Base-by-base conservation (phyloP, 176 grass and related monocot species). In the Lolium rigidum region DNA sequence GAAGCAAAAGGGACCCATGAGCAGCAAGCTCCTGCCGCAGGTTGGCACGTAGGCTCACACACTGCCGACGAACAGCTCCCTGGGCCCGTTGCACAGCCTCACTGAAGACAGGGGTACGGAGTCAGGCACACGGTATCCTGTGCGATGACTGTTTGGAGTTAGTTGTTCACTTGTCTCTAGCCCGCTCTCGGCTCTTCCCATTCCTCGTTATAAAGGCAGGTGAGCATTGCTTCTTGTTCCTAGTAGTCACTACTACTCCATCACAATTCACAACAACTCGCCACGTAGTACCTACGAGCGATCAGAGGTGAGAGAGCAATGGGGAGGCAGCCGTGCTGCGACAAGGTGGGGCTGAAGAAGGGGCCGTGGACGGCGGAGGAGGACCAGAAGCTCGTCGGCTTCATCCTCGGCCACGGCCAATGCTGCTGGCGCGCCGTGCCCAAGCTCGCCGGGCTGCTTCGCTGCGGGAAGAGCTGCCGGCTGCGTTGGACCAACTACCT, bases 291-390 rank as follows among this genome's bases (percentile, higher is more conserved):
- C 31, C 2, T 2, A 20, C 15, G 16, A 57, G 54, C 51, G 51
- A 54, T 57, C 54, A 2, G 25, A 15, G 62, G 7, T 1, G 65
- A 38, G 82, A 76, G 93, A 20, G 82, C 62, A 87, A 94, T 97
- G 92, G 94, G 92, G 83, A 97, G 94, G 90, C 85, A 92, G 55
- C 94, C 94, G 37, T 97, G 94, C 79, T 97, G 94, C 83, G 94
- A 97, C 37, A 97, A 94, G 83, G 87, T 92, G 11, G 94, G 93
- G 9, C 59, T 99, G 84, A 99, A 99, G 89, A 96, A 81, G 82
- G 97, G 97, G 20, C 94, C 97, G 4, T 99, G 97, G 97, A 91
- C 90, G n/a, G 61, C 90, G 13, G 97, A 96, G 76, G 97, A 99
- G 85, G 97, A 99, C 84, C 47, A 76, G 24, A 58, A 46, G 57